Base-by-base conservation (phyloP, 2,329 filamentous ascomycete genomes). In the Plenodomus tracheiphilus region DNA sequence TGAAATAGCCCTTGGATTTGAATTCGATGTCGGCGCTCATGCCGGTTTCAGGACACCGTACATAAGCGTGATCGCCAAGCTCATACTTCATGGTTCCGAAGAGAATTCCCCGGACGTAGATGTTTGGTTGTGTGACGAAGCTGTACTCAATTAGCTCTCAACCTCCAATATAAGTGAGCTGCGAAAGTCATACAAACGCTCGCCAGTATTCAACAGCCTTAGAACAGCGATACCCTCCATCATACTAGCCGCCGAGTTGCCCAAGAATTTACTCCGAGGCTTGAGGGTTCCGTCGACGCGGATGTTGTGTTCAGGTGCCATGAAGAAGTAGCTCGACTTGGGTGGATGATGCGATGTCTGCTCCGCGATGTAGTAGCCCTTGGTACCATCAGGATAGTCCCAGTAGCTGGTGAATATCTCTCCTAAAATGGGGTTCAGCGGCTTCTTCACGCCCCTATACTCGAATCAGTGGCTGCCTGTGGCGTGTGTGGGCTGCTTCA, bases 11-110 rank as follows among this genome's bases (percentile, higher is more conserved):
- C 75, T 97, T 97, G 43, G 91, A 95, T 77, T 97, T 97, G 82
- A 99, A 99, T 59, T 99, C 94, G 53, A 99, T 85, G 69, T 99
- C 93, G 51, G 91, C 93, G 20, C 85, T 83, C 16, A 99, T 80
- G 49, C 91, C 87, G 16, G 91, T 83, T 71, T 97, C 93, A 0
- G 93, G 91, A 71, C 94, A 97, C 58, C 87, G 84, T 17, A 99
- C 89, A 63, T 91, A 90, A 70, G 92, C 96, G 76, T 96, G 92
- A 71, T 97, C 93, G 56, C 93, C 94, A 7, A 99, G 84, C 77
- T 99, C 94, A 74, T 97, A 99, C 74, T 97, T 97, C 94, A 99
- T 97, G 74, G 97, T 97, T 40, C 94, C 94, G 66, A 99, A 97
- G 8, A 99, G 79, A 51, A 99, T 97, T 30, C 94, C 93, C 54